Percentiles rank a stretch among this genome's conserved stretches.
Evolutionary conservation across 1,284 basidiomycete species (phyloP).

Genomic region (Ceratobasidium sp.): DNA sequence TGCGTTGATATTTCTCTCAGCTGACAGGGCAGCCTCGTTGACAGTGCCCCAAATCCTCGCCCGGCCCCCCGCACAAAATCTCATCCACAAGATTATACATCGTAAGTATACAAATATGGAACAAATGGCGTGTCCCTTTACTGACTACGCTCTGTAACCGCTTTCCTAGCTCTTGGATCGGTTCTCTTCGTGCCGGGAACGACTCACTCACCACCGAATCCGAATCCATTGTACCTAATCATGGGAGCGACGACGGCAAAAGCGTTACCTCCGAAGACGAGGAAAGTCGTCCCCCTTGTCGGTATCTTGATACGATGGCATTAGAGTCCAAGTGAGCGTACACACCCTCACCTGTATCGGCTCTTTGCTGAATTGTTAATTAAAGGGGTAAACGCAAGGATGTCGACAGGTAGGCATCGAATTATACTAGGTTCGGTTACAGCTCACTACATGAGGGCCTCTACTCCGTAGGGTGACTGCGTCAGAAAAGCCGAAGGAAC

Average conservation of each 20-base stretch:
- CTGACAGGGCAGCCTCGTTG: background rate
- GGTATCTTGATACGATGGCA: background rate
- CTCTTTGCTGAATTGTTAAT: no score
- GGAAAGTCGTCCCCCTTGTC: background rate
- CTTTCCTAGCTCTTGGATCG: background rate
- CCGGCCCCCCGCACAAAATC: background rate
- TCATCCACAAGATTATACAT: background rate
- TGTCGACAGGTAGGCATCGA: background rate
- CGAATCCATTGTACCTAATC: background rate
- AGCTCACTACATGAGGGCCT: background rate
- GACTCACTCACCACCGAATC: background rate
- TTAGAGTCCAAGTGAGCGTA: background rate
- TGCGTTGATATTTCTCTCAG: background rate
- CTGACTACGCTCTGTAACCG: background rate
- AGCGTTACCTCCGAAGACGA: background rate
- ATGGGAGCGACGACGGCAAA: background rate
- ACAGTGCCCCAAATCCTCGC: background rate
- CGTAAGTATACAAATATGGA: background rate
- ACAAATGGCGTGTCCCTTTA: background rate
- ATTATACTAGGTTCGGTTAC: background rate
- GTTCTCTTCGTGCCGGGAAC: background rate
- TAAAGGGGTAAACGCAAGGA: background rate
- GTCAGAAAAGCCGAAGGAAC: background rate
- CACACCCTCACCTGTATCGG: background rate
- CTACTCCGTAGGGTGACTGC: background rate